Evolutionary conservation across 305 asterid species (phyloP).

Genomic region (Petunia hybrid): DNA sequence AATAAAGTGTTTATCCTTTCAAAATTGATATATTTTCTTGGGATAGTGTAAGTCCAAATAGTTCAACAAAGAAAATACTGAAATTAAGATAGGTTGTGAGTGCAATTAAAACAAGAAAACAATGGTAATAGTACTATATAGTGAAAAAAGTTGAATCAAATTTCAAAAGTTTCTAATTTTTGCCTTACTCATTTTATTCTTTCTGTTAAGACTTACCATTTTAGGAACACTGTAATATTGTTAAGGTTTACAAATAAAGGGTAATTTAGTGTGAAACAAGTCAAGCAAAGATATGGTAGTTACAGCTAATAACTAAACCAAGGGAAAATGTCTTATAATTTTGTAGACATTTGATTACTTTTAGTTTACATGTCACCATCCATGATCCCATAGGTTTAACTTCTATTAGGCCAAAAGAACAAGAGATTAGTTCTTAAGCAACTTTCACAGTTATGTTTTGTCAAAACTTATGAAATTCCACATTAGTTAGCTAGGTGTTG

Average conservation of each 20-base stretch:
- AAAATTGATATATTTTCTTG: too few species aligned
- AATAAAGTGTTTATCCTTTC: too few species aligned
- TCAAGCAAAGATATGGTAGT: slow-evolving; percentile 25
- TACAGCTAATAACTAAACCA: slow-evolving; percentile 26
- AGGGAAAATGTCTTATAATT: background rate
- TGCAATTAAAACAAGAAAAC: too few species aligned
- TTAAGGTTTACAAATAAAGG: background rate
- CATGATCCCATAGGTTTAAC: background rate
- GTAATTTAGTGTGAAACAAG: slow-evolving; percentile 18
- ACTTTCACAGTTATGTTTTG: slow-evolving; percentile 15
- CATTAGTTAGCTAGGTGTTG: slow-evolving; percentile 23
- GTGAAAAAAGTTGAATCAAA: background rate
- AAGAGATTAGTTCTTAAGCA: background rate
- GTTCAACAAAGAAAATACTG: background rate
- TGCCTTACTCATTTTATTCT: background rate
- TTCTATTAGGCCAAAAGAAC: background rate
- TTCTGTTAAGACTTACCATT: background rate
- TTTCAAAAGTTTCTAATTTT: slow-evolving; percentile 21
- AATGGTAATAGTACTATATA: too few species aligned
- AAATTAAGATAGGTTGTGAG: background rate
- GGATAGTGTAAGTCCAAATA: background rate
- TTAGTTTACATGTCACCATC: background rate
- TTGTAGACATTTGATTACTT: background rate
- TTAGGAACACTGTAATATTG: background rate
- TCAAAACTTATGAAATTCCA: background rate